These are phyloP conservation scores for Cryptococcus hybrid DNA, from an alignment of 1,284 basidiomycete species.

Conservation along the genomic window DNA sequence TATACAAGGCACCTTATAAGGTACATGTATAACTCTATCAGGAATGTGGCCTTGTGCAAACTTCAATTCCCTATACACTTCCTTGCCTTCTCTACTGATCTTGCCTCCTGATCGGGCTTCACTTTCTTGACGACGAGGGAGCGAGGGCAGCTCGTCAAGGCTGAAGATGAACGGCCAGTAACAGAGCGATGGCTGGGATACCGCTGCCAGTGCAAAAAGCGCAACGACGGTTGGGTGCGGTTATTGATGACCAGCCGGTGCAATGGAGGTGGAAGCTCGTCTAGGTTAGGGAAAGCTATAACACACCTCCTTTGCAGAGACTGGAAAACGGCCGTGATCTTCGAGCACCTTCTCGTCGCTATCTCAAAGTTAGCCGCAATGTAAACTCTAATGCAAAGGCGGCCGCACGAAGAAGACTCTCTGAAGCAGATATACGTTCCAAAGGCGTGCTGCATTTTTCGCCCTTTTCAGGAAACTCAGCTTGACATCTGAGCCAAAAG, in stretches of 20 bases:
- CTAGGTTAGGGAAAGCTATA: background rate
- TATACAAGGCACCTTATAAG: background rate
- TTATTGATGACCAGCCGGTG: background rate
- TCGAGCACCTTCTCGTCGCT: slow-evolving; percentile 10
- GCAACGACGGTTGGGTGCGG: slow-evolving; percentile 1
- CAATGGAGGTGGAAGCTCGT: background rate
- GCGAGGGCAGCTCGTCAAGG: background rate
- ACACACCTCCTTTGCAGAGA: background rate
- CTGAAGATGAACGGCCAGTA: slow-evolving; percentile 1
- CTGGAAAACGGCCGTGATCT: background rate
- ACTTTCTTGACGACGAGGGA: no score
- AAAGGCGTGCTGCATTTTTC: background rate
- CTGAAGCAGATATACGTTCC: background rate
- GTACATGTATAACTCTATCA: background rate
- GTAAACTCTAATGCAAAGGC: background rate
- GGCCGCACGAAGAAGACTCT: slow-evolving; percentile 1
- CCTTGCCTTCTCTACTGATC: background rate
- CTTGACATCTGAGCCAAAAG: background rate
- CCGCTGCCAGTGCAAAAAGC: background rate
- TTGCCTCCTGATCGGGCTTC: background rate
- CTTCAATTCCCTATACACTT: background rate
- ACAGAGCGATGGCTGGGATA: background rate
- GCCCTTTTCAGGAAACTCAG: background rate
- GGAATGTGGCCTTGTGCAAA: background rate
- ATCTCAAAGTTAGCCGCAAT: background rate